Base-by-base conservation (phyloP, 2,329 filamentous ascomycete genomes). In the Aspergillus udagawae region DNA sequence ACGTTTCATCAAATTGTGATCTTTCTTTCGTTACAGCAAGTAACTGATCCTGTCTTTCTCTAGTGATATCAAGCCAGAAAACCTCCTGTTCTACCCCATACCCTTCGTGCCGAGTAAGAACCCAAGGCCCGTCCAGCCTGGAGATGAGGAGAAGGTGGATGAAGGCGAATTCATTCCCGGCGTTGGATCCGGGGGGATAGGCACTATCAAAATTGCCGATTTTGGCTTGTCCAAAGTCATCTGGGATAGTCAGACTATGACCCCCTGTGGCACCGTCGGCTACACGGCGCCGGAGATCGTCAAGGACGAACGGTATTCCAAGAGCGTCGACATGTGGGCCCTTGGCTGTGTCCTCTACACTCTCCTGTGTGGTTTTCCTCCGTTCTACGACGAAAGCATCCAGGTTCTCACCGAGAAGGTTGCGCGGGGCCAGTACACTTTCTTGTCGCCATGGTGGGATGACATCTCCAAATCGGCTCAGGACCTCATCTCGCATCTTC, bases 281-380 rank as follows among this genome's bases (percentile, higher is more conserved):
- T 99, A 99, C 77, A 97, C 94, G 3, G 94, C 94, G 3, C 94
- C 94, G 7, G 94, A 99, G 72, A 99, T 99, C 61, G 94, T 99
- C 73, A 97, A 97, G 77, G 94, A 99, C 75, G 94, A 99, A 77
- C 86, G 92, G 23, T 99, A 99, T 75, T 97, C 93, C 41, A 99
- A 97, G 81, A 95, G 91, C 52, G 94, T 99, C 49, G 94, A 99
- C 70, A 99, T 99, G 94, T 99, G 94, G 94, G 94, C 94, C 3
- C 77, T 99, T 32, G 94, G 94, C 14, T 99, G 94, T 72, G 94
- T 99, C 10, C 81, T 99, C 4, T 99, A 99, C 79, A 99, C 94
- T 0, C 80, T 99, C 1, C 88, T 99, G 17, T 99, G 94, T 67
- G 94, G 94, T 14, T 99, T 99, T 79, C 94, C 94, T 9, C 94